Evolutionary conservation across 2,329 filamentous ascomycete genomes (phyloP).

Genomic region (Lasiodiplodia sp.): DNA sequence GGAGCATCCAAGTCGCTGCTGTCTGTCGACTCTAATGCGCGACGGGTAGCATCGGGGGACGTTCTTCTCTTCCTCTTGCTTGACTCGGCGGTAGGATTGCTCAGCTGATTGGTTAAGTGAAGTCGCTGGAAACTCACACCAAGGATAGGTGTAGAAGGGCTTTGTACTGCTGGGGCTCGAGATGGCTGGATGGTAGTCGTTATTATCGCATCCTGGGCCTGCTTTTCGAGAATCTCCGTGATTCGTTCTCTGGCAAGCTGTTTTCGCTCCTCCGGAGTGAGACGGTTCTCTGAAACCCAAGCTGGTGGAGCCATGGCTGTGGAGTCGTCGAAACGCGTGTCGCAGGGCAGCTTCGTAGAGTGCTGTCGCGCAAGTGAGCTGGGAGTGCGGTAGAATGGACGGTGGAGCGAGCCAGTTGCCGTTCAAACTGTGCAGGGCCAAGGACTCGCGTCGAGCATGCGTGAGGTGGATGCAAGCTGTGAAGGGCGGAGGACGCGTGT

Average conservation of each 20-base stretch:
- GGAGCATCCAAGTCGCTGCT: background rate
- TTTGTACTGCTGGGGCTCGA: background rate
- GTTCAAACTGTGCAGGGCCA: too few species aligned
- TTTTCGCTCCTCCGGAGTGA: conserved; percentile 3
- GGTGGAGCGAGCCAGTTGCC: too few species aligned
- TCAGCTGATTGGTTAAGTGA: background rate
- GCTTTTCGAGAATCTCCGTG: background rate
- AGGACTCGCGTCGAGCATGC: too few species aligned
- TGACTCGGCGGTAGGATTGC: too few species aligned
- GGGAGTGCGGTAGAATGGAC: too few species aligned
- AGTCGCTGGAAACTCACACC: background rate
- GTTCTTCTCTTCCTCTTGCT: background rate
- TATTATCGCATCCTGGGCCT: background rate
- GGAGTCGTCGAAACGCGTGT: background rate
- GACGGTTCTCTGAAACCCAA: background rate
- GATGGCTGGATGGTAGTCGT: background rate
- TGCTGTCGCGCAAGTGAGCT: background rate
- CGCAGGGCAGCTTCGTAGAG: too few species aligned
- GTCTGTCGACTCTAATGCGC: background rate
- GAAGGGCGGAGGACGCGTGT: too few species aligned
- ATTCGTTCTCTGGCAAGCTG: background rate
- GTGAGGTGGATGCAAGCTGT: too few species aligned
- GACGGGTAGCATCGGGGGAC: background rate
- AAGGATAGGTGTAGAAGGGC: background rate
- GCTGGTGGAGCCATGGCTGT: conserved; percentile 1